A percentile compares a stretch with the other conserved stretches of the same genome.
Evolutionary conservation across 2,329 filamentous ascomycete genomes (phyloP).

Genomic region (Simplicillium aogashimaense): DNA sequence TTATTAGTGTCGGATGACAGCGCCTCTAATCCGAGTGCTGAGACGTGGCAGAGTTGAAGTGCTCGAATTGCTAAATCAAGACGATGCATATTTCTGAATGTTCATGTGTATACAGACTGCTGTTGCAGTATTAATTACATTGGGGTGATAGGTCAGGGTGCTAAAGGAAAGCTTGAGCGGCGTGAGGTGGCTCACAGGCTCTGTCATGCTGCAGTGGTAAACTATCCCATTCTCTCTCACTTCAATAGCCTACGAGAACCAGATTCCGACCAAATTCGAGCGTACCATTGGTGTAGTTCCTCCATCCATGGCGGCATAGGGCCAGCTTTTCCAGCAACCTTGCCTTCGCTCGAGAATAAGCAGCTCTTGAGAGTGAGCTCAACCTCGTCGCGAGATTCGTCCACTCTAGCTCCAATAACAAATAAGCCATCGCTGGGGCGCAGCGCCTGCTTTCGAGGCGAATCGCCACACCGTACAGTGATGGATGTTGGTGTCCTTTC

Average conservation of each 20-base stretch:
- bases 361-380: constrained; percentile 57
- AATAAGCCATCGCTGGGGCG: constrained; percentile 57
- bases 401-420: constrained; percentile 50
- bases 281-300: constrained; percentile 28
- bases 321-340: constrained; percentile 20
- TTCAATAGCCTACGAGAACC: constrained; percentile 26
- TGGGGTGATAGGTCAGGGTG: too few species aligned
- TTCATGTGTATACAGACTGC: too few species aligned
- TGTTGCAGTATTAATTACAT: too few species aligned
- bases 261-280: constrained; percentile 27
- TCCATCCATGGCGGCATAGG: constrained; percentile 18
- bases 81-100: too few species aligned
- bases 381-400: constrained; percentile 47
- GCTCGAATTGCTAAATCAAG: too few species aligned
- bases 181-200: too few species aligned
- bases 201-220: too few species aligned
- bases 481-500: constrained; percentile 52
- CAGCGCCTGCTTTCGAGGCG: constrained; percentile 44
- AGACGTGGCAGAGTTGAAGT: too few species aligned
- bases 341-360: constrained; percentile 40
- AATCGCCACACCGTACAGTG: constrained; percentile 56
- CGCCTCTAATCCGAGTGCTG: too few species aligned
- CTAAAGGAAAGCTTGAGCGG: too few species aligned
- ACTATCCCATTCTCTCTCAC: constrained; percentile 6
- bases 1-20: too few species aligned